phyloP scores from a whole-genome alignment of 2,329 filamentous ascomycete species.

The Beauveria sp. region DNA sequence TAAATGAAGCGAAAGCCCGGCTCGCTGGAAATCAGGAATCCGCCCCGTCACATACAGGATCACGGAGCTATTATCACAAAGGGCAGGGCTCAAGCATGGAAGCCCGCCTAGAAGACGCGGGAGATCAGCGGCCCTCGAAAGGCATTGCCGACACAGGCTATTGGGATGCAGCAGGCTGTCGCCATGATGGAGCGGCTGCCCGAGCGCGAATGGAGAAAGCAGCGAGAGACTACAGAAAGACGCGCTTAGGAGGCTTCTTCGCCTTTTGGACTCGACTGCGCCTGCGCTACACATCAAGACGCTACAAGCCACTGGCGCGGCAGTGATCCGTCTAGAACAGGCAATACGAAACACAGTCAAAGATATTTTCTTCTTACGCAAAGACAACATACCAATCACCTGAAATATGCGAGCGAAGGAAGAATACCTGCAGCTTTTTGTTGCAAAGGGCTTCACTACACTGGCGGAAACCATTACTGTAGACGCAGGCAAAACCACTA shows the following conservation, averaged over 20 bases:
- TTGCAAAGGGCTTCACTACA: too few relatives aligned
- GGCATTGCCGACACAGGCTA: background rate
- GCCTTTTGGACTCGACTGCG: background rate
- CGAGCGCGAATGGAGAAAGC: background rate
- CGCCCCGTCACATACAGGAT: background rate
- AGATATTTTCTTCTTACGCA: too few relatives aligned
- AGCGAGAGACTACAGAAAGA: background rate
- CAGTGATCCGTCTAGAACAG: background rate
- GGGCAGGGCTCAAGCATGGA: background rate
- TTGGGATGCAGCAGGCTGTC: background rate
- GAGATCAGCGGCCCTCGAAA: background rate
- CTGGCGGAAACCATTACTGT: too few relatives aligned
- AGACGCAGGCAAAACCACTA: too few relatives aligned
- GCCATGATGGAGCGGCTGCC: background rate
- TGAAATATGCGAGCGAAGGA: too few relatives aligned
- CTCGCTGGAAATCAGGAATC: background rate
- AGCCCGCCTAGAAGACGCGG: background rate
- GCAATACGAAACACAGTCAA: background rate
- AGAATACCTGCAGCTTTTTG: too few relatives aligned
- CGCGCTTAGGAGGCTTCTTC: background rate
- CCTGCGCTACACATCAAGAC: background rate
- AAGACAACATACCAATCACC: too few relatives aligned
- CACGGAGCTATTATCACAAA: background rate
- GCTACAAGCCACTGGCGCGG: background rate
- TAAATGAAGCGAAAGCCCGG: background rate